Percentiles rank a stretch among this genome's conserved stretches.
phyloP scores from a whole-genome alignment of 2,329 filamentous ascomycete species.

The Aureobasidium sp. region DNA sequence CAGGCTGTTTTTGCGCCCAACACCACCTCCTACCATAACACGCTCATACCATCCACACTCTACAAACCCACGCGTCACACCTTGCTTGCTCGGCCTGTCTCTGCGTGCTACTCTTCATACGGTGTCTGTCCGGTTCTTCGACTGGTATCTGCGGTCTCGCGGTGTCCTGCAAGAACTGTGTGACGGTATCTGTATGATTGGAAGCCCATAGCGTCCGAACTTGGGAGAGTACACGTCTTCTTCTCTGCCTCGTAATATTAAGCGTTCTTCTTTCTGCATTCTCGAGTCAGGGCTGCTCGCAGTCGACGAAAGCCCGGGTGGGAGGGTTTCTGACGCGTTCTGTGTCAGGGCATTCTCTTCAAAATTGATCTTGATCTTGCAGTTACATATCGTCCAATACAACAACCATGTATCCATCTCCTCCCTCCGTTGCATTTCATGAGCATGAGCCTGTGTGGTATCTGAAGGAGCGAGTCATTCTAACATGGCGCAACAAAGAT shows the following conservation, averaged over 20 bases:
- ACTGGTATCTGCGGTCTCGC: background rate
- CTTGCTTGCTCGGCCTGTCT: background rate
- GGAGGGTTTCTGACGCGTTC: constrained; percentile 13
- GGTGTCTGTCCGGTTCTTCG: constrained; percentile 4
- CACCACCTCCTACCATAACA: background rate
- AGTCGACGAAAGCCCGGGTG: constrained; percentile 13
- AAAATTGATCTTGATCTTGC: background rate
- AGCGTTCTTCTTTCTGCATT: background rate
- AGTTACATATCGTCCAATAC: background rate
- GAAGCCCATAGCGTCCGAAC: constrained; percentile 4
- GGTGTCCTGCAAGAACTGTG: constrained; percentile 8
- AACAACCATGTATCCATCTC: background rate
- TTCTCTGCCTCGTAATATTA: background rate
- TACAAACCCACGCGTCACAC: background rate
- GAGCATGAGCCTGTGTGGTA: background rate
- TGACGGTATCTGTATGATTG: constrained; percentile 12
- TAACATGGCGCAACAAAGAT: background rate
- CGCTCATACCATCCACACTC: background rate
- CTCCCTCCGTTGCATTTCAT: background rate
- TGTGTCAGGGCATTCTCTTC: constrained; percentile 10
- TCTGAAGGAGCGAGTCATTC: constrained; percentile 2
- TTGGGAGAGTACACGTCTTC: background rate
- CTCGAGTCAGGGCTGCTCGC: constrained; percentile 14
- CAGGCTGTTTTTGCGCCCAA: background rate
- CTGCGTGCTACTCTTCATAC: constrained; percentile 3